Base-by-base conservation (phyloP, 352 stramenopile species). In the Pythium aquatile region DNA sequence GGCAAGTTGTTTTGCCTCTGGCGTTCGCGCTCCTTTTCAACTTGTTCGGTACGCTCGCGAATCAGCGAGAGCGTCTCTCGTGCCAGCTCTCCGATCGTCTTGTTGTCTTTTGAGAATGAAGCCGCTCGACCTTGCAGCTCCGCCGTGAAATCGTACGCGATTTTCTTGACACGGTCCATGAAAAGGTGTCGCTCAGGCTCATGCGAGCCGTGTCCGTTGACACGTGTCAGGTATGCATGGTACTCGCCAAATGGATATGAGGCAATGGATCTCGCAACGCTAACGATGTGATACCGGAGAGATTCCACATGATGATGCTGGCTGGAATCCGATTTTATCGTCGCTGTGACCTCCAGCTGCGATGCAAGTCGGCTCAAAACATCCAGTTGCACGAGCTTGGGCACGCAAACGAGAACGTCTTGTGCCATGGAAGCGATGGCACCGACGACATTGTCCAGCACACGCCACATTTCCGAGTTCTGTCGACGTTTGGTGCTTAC, bases 161-260 rank as follows among this genome's bases (percentile, higher is more conserved):
- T 79, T 24, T 82, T 74, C 61, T 87, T 85, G 16, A 91, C 60
- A 35, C 59, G 49, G 9, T 88, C 76, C 75, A 91, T 75, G 16
- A 89, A 53, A 16, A 63, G 51, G 10, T 55, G 40, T 35, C 17
- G 10, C 30, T 33, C 30, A 24, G 10, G 30, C 7, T 48, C 24
- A 20, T 14, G 32, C 24, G n/a, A 14, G 46, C 44, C n/a, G 30
- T 14, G 11, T n/a, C 56, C 29, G 10, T 46, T 37, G 1, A 63
- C 35, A 8, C 26, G 26, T 2, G 48, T 17, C 11, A 73, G 29
- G 42, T 73, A 73, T 2, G 8, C 29, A 51, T 91, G 77, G 39
- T 78, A 90, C 30, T 83, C 73, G 14, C 83, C 83, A 44, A 84
- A 85, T 1, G 83, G 83, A 65, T 84, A 91, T 17, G 79, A 79